Evolutionary conservation across 306 rosid genomes (phyloP).

Genomic region (Prunus dulcis): DNA sequence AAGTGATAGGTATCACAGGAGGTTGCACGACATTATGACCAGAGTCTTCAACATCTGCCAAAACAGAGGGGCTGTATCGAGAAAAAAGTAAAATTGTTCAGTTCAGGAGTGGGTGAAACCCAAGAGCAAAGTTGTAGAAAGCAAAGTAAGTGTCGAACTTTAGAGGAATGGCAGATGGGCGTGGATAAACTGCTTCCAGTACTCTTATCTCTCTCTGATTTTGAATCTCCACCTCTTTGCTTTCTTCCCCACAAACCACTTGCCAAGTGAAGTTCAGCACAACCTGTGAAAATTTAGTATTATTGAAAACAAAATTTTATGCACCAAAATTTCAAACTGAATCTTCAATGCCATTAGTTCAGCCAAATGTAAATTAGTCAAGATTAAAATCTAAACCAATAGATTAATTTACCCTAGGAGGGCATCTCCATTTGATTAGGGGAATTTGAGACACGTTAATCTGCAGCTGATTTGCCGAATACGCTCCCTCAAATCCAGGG

Average conservation of each 20-base stretch:
- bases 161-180: constrained; percentile 79
- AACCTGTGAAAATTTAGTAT: constrained; percentile 42
- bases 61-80: constrained; percentile 51
- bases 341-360: not conserved
- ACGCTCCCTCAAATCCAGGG: constrained; percentile 87
- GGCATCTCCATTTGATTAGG: constrained; percentile 60
- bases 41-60: constrained; percentile 44
- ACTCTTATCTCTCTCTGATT: constrained; percentile 83
- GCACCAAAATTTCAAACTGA: not conserved
- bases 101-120: constrained; percentile 11
- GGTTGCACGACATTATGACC: constrained; percentile 30
- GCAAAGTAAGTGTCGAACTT: constrained; percentile 57
- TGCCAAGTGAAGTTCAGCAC: constrained; percentile 58
- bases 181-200: constrained; percentile 90
- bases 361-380: not conserved
- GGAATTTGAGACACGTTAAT: constrained; percentile 67
- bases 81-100: constrained; percentile 6
- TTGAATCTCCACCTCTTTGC: constrained; percentile 60
- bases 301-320: constrained; percentile 8
- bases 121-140: constrained; percentile 14
- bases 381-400: constrained; percentile 3
- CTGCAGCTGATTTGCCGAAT: constrained; percentile 50
- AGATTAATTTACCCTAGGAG: constrained; percentile 51
- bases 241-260: constrained; percentile 92
- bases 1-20: constrained; percentile 69